Evolutionary conservation across 441 rosid species (phyloP).

Genomic region (Geranium incanum): DNA sequence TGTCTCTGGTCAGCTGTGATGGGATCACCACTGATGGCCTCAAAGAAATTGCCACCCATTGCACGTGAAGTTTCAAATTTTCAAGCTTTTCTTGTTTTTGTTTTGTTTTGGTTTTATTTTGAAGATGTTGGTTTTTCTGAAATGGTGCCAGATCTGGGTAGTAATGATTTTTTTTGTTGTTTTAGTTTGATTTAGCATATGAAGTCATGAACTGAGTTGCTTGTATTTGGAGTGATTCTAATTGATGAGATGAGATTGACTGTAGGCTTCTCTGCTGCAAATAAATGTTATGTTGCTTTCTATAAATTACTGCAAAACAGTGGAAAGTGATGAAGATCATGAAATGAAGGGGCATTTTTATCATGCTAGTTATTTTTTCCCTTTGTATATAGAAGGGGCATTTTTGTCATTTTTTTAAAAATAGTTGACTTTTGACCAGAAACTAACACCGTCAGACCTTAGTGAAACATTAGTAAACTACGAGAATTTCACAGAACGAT

Average conservation of each 20-base stretch:
- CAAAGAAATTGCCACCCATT: slow-evolving; percentile 18
- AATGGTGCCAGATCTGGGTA: not conserved
- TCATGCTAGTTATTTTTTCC: not conserved
- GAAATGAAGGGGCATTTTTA: not conserved
- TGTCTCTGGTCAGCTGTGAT: slow-evolving; percentile 56
- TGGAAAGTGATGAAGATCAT: not conserved
- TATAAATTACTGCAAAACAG: not conserved
- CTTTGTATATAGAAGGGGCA: not conserved
- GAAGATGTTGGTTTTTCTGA: not conserved
- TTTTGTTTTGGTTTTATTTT: slow-evolving; percentile 12
- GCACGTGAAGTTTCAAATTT: too few species aligned
- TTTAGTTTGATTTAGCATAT: not conserved
- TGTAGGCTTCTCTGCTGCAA: not conserved
- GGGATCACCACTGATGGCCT: slow-evolving; percentile 58
- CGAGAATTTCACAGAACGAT: too few species aligned
- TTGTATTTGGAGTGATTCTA: not conserved
- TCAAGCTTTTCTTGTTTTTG: too few species aligned
- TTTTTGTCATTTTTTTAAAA: too few species aligned
- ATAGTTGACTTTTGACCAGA: too few species aligned
- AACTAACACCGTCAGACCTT: too few species aligned
- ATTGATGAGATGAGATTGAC: not conserved
- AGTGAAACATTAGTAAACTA: too few species aligned
- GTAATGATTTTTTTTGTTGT: not conserved
- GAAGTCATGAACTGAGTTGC: not conserved
- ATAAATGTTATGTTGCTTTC: not conserved